phyloP scores from a whole-genome alignment of 78 protist species.

The Pigoraptor vietnamica region DNA sequence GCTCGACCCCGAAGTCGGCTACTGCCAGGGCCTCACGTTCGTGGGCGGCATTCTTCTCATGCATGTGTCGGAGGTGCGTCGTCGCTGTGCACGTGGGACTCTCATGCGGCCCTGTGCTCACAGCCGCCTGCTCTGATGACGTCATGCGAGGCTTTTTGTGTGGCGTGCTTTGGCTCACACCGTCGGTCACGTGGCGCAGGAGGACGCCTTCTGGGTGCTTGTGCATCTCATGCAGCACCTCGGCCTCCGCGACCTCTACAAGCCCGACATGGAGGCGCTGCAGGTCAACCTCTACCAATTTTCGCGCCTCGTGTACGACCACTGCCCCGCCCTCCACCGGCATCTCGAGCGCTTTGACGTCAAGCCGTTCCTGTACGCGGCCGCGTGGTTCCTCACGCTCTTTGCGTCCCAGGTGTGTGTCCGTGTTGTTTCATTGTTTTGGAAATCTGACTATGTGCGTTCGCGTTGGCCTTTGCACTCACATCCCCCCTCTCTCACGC shows the following conservation, averaged over 20 bases:
- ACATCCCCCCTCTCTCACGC: neutral
- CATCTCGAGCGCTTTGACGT: neutral
- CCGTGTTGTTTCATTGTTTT: too few relatives aligned
- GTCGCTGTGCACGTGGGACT: too few relatives aligned
- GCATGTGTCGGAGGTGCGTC: neutral
- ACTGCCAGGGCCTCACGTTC: conserved; percentile 67
- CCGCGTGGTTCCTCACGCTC: neutral
- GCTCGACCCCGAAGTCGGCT: conserved; percentile 40
- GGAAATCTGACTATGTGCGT: too few relatives aligned
- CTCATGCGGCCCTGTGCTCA: too few relatives aligned
- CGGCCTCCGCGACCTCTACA: neutral
- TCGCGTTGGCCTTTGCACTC: neutral
- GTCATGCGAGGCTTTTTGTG: too few relatives aligned
- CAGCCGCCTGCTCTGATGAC: too few relatives aligned
- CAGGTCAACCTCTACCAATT: neutral
- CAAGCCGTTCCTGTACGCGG: neutral
- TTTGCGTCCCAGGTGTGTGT: neutral
- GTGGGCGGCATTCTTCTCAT: conserved; percentile 46
- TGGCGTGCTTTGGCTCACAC: too few relatives aligned
- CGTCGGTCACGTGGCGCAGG: too few relatives aligned
- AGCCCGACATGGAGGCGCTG: neutral
- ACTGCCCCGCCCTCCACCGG: neutral
- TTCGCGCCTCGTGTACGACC: neutral
- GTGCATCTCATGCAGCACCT: neutral
- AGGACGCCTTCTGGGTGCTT: neutral